Evolutionary conservation across 2,329 filamentous ascomycete genomes (phyloP).

Genomic region (Hortaea werneckii): DNA sequence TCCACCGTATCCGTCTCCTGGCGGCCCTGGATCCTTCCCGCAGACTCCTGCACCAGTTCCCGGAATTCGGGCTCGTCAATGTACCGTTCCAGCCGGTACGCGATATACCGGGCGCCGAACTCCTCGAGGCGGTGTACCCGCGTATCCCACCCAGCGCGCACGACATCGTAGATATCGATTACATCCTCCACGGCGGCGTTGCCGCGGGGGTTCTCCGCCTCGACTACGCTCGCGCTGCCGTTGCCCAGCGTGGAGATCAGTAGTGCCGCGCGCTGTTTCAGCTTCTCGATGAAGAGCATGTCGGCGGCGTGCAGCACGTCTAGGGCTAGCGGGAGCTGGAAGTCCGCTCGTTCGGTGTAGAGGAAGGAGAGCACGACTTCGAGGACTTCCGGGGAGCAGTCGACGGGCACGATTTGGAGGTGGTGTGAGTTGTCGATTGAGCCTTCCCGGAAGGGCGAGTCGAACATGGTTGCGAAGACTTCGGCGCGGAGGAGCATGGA

Average conservation of each 20-base stretch:
- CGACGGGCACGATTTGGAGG: conserved; percentile 69
- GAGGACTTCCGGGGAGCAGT: conserved; percentile 72
- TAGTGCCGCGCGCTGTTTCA: conserved; percentile 81
- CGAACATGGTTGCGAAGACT: conserved; percentile 91
- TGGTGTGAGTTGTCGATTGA: conserved; percentile 46
- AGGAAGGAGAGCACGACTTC: conserved; percentile 78
- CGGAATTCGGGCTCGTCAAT: conserved; percentile 82
- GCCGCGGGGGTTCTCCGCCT: conserved; percentile 36
- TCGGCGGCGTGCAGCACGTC: conserved; percentile 87
- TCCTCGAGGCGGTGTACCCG: conserved; percentile 82
- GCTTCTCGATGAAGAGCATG: conserved; percentile 81
- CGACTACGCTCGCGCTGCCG: conserved; percentile 44
- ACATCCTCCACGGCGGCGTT: conserved; percentile 48
- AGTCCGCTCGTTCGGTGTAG: conserved; percentile 78
- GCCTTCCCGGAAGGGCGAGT: conserved; percentile 74
- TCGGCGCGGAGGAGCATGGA: conserved; percentile 88
- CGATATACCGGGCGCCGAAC: conserved; percentile 83
- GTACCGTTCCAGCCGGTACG: conserved; percentile 76
- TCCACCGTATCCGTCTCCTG: conserved; percentile 96
- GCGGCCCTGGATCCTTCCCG: conserved; percentile 61
- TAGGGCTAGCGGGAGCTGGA: conserved; percentile 70
- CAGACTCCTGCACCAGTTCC: conserved; percentile 75
- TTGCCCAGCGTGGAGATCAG: conserved; percentile 85
- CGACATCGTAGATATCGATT: conserved; percentile 87
- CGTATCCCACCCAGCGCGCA: conserved; percentile 84